Evolutionary conservation across 176 grass and related monocot species (phyloP), one percentile per base, ranked within the genome.

Genomic region (Bothriochloa decipiens): DNA sequence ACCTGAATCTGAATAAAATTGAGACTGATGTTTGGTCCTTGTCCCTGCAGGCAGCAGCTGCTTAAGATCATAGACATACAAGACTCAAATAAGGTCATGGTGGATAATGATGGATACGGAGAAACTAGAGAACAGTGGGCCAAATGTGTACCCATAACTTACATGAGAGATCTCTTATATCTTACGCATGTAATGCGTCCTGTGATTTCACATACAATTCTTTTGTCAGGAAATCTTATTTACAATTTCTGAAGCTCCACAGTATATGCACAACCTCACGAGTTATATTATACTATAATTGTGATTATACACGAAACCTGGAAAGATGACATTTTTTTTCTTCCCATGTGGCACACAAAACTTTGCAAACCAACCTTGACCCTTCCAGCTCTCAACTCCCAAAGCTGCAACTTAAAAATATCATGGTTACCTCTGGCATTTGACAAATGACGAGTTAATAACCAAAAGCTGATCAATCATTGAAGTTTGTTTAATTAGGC

Each of bases 161-260:
- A 83, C n/a, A 68, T 0, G 20, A 53, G 13, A 16, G 32, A 65
- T 82, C 60, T 17, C 0, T 61, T 61, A 10, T 55, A 55, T 20
- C 16, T 17, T 55, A 55, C 52, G 22, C 52, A 55, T 8, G 52
- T 8, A 55, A 55, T 55, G 52, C 52, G 52, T 75, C 29, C 76
- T 36, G 9, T 32, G 75, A 70, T 27, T 12, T 47, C 35, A 27
- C 66, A 49, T 22, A 83, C 37, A 49, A 77, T 7, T 55, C 42
- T 37, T 32, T 74, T 41, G 84, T 63, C 84, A 86, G 88, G 70
- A 53, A 79, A 80, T 75, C 49, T 39, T 83, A 90, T 55, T 53
- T 91, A 91, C 85, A 91, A 65, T 84, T 91, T 81, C 75, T 87
- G 84, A 83, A 70, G 45, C 14, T 70, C 52, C 7, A 17, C 29